A percentile compares a stretch with the other conserved stretches of the same genome.
Conservation (phyloP, 306 rosid species). For the Vigna mungo region DNA sequence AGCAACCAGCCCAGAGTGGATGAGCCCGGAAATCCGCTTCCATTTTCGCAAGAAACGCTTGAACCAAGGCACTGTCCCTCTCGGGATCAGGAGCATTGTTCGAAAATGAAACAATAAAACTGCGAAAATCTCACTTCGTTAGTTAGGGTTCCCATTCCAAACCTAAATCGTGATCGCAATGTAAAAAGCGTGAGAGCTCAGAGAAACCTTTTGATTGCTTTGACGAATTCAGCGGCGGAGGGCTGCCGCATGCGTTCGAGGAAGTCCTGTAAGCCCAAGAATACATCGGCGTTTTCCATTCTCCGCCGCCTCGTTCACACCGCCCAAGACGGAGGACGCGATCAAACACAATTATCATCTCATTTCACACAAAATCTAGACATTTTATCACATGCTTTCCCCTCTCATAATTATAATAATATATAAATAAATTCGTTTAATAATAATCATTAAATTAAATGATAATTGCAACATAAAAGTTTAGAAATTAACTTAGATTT, state of each 20-base stretch:
- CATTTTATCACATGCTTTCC: background rate
- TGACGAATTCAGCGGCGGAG: slow-evolving; percentile 93
- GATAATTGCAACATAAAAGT: background rate
- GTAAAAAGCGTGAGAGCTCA: background rate
- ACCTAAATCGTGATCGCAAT: slow-evolving; percentile 8
- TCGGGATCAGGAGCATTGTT: slow-evolving; percentile 92
- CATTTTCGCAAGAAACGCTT: slow-evolving; percentile 83
- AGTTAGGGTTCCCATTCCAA: slow-evolving; percentile 39
- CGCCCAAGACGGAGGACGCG: slow-evolving; percentile 41
- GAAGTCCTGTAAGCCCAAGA: slow-evolving; percentile 90
- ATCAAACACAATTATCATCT: slow-evolving; percentile 25
- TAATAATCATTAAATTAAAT: background rate
- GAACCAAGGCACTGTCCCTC: slow-evolving; percentile 78
- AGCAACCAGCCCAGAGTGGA: slow-evolving; percentile 95
- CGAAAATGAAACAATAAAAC: slow-evolving; percentile 90
- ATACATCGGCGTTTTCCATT: slow-evolving; percentile 94
- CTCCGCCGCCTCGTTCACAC: slow-evolving; percentile 41
- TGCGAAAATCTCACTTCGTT: slow-evolving; percentile 49
- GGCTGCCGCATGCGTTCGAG: slow-evolving; percentile 98
- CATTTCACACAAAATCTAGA: slow-evolving; percentile 22
- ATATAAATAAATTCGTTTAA: background rate
- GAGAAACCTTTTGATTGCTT: slow-evolving; percentile 82
- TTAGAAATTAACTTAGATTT: background rate
- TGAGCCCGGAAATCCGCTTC: slow-evolving; percentile 95
- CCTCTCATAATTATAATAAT: background rate